Evolutionary conservation across 805 yeast genomes (phyloP), one percentile per base, ranked within the genome.

Genomic region (Wickerhamiella domercqiae): DNA sequence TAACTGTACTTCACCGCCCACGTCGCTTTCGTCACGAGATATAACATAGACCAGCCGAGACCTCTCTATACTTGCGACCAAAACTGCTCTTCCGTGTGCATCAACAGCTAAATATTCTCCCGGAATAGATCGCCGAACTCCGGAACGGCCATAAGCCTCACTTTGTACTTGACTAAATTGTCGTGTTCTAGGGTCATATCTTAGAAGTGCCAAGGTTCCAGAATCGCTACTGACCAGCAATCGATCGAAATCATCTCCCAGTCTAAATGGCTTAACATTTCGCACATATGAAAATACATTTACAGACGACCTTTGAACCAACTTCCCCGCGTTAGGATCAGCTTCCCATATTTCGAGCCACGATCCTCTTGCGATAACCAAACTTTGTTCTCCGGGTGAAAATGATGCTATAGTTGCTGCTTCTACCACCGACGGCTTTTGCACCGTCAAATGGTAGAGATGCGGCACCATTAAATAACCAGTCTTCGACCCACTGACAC

Each of bases 161-260:
- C 74, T 72, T 34, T 49, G 54, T 17, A 34, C 13, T 7, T 11
- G 15, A 3, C 18, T n/a, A 16, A 42, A 34, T 4, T 21, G 24
- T 17, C 51, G 46, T n/a, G 60, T 50, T 3, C 51, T 52, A 2
- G 55, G 49, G 24, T 64, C 56, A 40, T 68, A 66, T 38, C 71
- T 68, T 7, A 74, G 55, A 1, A 80, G 51, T 0, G 72, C 60
- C 16, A 84, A 44, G 41, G 72, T 71, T 0, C 96, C 96, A 1
- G 93, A 69, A 50, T 86, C 96, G 0, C 90, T 73, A 0, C 87
- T 70, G 2, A 82, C 52, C 5, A 76, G 67, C n/a, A 86, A 42
- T 20, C 61, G 60, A 45, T 82, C 90, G 38, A 60, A 63, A 0
- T 62, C 53, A 0, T 78, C 82, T 0, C 70, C 62, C 7, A 68